Conservation (phyloP, 495 filamentous ascomycete species). For the Penicillium desertorum region DNA sequence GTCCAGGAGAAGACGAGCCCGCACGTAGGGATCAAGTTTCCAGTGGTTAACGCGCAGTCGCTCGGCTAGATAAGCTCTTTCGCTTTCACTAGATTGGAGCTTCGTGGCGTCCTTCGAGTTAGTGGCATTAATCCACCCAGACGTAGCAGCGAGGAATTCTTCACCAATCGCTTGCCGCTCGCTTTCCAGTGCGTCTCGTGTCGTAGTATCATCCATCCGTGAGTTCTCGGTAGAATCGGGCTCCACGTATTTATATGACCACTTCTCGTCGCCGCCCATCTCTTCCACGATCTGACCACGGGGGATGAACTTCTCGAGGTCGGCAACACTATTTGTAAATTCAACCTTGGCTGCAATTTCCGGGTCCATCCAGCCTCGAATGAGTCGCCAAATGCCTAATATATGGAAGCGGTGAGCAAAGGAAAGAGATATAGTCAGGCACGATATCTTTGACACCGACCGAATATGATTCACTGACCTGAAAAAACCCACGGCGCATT, state of each 20-base stretch:
- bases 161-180: slow-evolving; percentile 60
- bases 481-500: slow-evolving; percentile 96
- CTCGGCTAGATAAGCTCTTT: slow-evolving; percentile 60
- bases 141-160: slow-evolving; percentile 64
- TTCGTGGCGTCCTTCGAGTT: slow-evolving; percentile 38
- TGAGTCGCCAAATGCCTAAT: slow-evolving; percentile 76
- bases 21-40: slow-evolving; percentile 70
- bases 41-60: slow-evolving; percentile 76
- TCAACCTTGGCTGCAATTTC: slow-evolving; percentile 92
- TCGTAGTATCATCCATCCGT: slow-evolving; percentile 61
- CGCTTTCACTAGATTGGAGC: slow-evolving; percentile 46
- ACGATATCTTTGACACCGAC: not conserved
- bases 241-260: slow-evolving; percentile 77
- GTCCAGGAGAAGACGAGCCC: slow-evolving; percentile 71
- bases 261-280: slow-evolving; percentile 79
- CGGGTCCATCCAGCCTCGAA: slow-evolving; percentile 92
- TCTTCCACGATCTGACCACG: slow-evolving; percentile 67
- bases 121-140: slow-evolving; percentile 61
- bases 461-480: slow-evolving; percentile 43
- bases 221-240: slow-evolving; percentile 70
- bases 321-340: slow-evolving; percentile 77
- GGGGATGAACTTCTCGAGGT: slow-evolving; percentile 73
- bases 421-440: not conserved
- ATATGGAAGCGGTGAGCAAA: not conserved
- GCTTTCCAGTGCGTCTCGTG: slow-evolving; percentile 56